Base-by-base conservation (phyloP, 176 grass and related monocot genomes). In the Lolium multiflorum region DNA sequence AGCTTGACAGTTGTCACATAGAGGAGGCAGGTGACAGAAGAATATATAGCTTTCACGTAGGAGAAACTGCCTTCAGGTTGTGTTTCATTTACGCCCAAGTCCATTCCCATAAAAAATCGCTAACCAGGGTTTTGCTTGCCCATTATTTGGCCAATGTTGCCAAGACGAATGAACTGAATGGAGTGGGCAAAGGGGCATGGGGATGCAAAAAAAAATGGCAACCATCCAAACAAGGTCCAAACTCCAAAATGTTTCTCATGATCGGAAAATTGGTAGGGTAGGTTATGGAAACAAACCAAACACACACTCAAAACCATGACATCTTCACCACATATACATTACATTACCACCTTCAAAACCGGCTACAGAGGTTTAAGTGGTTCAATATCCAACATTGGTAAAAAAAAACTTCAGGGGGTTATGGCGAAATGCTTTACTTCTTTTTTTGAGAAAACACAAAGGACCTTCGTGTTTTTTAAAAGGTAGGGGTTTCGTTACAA, bases 171-270 rank as follows among this genome's bases (percentile, higher is more conserved):
- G 6, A 51, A 17, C 22, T 28, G 71, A 74, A 3, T 28, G 14
- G 22, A 74, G 3, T 17, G 22, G 13, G 46, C 22, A 68, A 68
- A 18, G 31, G 31, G 65, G 16, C 35, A 68, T 68, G 16, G 31
- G 15, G 17, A 39, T 18, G 31, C 31, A 68, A 43, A 43, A 43
- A 18, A 68, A 38, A 17, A 16, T 9, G 22, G 70, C 43, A 24
- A 47, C 70, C 70, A 72, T 72, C 41, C 11, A 72, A 72, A 14
- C 70, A 72, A 14, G 70, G 70, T 14, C 20, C 41, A 47, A 25
- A 47, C 41, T 14, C 20, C 41, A 47, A 25, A 47, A 67, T 38
- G 63, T 38, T 38, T 14, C 28, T 16, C 28, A 38, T 38, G 15
- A 35, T 16, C 7, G 0, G 37, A 67, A 47, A 47, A 47, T 38